Evolutionary conservation across 192 early-diverging fungal species (phyloP), one percentile per base, ranked within the genome.

Genomic region (Coemansia sp.): DNA sequence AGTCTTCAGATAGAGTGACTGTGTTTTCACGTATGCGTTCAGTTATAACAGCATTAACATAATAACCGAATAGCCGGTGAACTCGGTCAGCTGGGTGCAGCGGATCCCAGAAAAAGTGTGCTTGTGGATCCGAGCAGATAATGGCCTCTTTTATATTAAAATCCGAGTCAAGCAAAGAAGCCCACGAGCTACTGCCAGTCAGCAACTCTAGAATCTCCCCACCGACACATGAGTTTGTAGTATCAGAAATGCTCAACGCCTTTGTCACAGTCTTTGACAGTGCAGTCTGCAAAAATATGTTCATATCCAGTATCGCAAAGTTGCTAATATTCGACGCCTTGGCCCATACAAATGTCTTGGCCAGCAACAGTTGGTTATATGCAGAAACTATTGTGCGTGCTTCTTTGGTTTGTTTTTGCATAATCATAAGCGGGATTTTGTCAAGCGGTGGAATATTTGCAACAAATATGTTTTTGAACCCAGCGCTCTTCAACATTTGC

Each of bases 41-140:
- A 25, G 15, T 24, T 23, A 53, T 53, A 12, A 23, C 51, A 21
- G 5, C 11, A 47, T 55, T 61, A 25, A 54, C 70, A 22, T 72
- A 72, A 47, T 64, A 72, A 37, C 70, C 70, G 29, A 72, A 72
- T 45, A 72, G 55, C 29, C 70, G 22, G 29, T 72, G 70, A 21
- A 72, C 59, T 1, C 63, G 58, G 25, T 61, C 70, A 23, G 54
- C 51, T 1, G 70, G 70, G 21, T 72, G 70, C 21, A 72, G 65
- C 5, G 70, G 70, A 45, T 72, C 70, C 63, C 63, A 72, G 58
- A 72, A 72, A 62, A 66, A 53, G 17, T 51, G 29, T 22, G 22
- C 35, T 5, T 23, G 9, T 5, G 70, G 59, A 2, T 55, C 49
- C 21, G 55, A 35, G 38, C 70, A 72, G 32, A 35, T 35, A 12